Evolutionary conservation across 2,329 filamentous ascomycete genomes (phyloP).

Genomic region (Monosporascus cannonballus): DNA sequence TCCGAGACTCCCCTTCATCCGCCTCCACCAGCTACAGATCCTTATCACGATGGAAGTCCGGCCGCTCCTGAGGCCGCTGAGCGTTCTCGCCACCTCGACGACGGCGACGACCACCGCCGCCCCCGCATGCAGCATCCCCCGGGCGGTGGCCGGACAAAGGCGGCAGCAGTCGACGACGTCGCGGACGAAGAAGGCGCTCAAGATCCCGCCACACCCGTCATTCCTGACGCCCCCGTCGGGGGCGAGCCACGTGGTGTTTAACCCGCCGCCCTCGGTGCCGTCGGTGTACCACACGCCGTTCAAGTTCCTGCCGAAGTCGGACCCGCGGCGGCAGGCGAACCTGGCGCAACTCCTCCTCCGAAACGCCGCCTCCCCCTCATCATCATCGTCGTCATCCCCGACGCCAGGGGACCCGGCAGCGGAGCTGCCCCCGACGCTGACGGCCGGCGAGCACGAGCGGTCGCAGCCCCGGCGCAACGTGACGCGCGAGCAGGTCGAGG

Average conservation of each 20-base stretch:
- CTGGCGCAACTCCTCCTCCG: constrained; percentile 36
- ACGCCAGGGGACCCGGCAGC: constrained; percentile 3
- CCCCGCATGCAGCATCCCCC: constrained; percentile 17
- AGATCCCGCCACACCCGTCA: constrained; percentile 54
- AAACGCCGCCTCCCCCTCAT: constrained; percentile 4
- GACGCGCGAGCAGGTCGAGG: constrained; percentile 47
- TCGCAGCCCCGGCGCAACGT: constrained; percentile 33
- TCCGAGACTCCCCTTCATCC: background rate
- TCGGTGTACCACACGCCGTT: constrained; percentile 61
- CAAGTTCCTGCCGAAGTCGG: constrained; percentile 55
- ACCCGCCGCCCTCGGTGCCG: constrained; percentile 47
- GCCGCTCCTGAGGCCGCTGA: constrained; percentile 3
- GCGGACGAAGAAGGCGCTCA: constrained; percentile 52
- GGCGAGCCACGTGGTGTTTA: constrained; percentile 45
- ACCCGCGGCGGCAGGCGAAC: constrained; percentile 47
- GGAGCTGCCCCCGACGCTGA: constrained; percentile 26
- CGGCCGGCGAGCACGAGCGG: background rate
- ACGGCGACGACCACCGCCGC: constrained; percentile 9
- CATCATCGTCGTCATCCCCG: background rate
- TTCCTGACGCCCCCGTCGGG: constrained; percentile 37
- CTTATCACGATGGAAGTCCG: constrained; percentile 3
- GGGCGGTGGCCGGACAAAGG: constrained; percentile 7
- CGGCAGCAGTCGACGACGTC: constrained; percentile 45
- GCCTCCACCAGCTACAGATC: too few species aligned
- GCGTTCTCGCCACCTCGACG: background rate